Evolutionary conservation across 164 flowering plant genomes (phyloP), one percentile per base, ranked within the genome.

Genomic region (Paratinospora sagittata): DNA sequence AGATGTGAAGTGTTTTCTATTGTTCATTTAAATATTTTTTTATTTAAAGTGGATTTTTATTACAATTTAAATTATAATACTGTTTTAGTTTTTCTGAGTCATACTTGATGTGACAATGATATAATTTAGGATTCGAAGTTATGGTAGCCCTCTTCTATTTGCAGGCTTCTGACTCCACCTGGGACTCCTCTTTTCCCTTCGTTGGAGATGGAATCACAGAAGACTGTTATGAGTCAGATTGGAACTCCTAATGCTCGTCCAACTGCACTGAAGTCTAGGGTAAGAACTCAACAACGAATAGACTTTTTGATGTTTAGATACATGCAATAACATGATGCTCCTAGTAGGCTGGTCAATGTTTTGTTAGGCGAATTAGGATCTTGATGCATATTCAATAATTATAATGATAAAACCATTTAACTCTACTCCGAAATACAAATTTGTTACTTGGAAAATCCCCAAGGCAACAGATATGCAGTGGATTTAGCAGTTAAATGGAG

Each of bases 91-190:
- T 30, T 30, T 30, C 34, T 30, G 34, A 30, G 34, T 30, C 34
- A 1, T 30, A 47, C n/a, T 47, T 47, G 16, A 13, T 47, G 19
- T 13, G 55, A 47, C 19, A 19, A 55, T n/a, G 26, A 14, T 30
- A 30, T 2, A 30, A 55, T 55, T 55, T 55, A 6, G 9, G 26
- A 55, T 55, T 55, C 55, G 17, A 19, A 55, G 17, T 52, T 27
- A 69, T 72, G 6, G 33, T 64, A 64, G 23, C 2, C 0, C 33
- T 37, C 16, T n/a, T n/a, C n/a, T 76, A 64, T 73, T 84, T 76
- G 75, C 87, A 94, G 97, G 98, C 97, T 94, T 79, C 82, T 95
- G 47, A 88, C 98, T 14, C 98, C 98, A 39, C 96, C 98, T 60
- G 89, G 89, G 9, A 89, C 90, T 27, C 97, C 98, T 57, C 90